Base-by-base conservation (phyloP, 176 grass and related monocot genomes). In the Olyra latifolia region DNA sequence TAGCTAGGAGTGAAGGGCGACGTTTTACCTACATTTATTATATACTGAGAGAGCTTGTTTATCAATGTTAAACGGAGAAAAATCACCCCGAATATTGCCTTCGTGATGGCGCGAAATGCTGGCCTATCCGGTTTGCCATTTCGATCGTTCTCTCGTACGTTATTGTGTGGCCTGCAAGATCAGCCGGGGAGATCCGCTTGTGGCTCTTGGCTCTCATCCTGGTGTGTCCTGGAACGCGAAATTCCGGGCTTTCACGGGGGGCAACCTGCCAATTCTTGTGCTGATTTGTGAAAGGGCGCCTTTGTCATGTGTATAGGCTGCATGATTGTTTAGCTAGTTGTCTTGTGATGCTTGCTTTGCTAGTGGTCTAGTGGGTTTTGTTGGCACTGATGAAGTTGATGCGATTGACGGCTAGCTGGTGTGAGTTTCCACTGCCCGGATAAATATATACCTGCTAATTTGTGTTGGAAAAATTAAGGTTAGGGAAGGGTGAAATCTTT, bases 281-380 rank as follows among this genome's bases (percentile, higher is more conserved):
- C 8, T 46, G 17, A 7, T 45, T 59, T 42, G 60, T 0, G 35
- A 74, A 83, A 66, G 65, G 46, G 70, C 10, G 35, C 25, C 46
- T 64, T 74, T 74, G 80, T 62, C 80, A 42, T 47, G 42, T 56
- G 63, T 25, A 32, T 50, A 49, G 50, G 27, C 27, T 16, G 28
- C 69, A 3, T 10, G 35, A 27, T 75, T 58, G 53, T 24, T 50
- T 16, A n/a, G 28, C 29, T 2, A 12, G 23, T 48, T 78, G 59
- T 2, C 19, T 39, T 22, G 57, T 22, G 17, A 35, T 39, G 43
- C 60, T 62, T 39, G 43, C 60, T 62, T 30, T 24, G 35, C 19
- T 38, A 22, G 17, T 13, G 14, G 12, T 13, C 8, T 56, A 28
- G 56, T 2, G 23, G 56, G 6, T 6, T 9, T 4, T 60, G 24